Conservation (phyloP, 163 green algal species). For the Scenedesmus sp. region DNA sequence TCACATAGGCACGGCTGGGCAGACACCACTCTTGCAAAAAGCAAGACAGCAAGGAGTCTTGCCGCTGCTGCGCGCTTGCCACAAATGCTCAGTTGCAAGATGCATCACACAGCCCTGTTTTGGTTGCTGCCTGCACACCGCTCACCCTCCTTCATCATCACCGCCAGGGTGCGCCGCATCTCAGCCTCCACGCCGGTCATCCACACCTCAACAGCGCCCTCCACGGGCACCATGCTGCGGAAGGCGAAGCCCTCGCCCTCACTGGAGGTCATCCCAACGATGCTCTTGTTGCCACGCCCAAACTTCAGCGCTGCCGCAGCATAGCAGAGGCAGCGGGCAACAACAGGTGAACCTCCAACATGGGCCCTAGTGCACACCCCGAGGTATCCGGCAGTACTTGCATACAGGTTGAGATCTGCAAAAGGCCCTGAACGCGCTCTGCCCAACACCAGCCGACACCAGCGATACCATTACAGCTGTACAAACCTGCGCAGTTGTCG, state of each 20-base stretch:
- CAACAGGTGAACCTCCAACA: neutral
- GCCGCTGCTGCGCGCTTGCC: neutral
- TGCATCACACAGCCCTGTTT: neutral
- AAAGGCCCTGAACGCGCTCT: too few relatives aligned
- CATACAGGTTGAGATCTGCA: neutral
- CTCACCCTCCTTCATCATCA: slow-evolving; percentile 53
- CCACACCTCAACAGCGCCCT: slow-evolving; percentile 89
- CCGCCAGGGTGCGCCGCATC: slow-evolving; percentile 82
- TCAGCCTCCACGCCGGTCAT: slow-evolving; percentile 89
- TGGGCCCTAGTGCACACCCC: neutral
- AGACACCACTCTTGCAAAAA: neutral
- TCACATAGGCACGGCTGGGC: neutral
- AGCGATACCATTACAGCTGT: too few relatives aligned
- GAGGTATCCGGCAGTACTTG: neutral
- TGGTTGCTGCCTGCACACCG: neutral
- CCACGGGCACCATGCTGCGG: slow-evolving; percentile 74
- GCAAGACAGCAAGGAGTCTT: neutral
- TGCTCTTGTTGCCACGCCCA: slow-evolving; percentile 85
- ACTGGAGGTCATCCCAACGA: slow-evolving; percentile 87
- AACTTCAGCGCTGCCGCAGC: slow-evolving; percentile 77
- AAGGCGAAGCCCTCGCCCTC: slow-evolving; percentile 91
- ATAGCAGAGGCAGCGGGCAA: neutral
- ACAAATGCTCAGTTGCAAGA: too few relatives aligned
- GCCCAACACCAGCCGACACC: neutral
- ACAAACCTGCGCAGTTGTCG: slow-evolving; percentile 85